Conservation (phyloP, 805 yeast genomes). For the Schizosaccharomyces osmophilus region DNA sequence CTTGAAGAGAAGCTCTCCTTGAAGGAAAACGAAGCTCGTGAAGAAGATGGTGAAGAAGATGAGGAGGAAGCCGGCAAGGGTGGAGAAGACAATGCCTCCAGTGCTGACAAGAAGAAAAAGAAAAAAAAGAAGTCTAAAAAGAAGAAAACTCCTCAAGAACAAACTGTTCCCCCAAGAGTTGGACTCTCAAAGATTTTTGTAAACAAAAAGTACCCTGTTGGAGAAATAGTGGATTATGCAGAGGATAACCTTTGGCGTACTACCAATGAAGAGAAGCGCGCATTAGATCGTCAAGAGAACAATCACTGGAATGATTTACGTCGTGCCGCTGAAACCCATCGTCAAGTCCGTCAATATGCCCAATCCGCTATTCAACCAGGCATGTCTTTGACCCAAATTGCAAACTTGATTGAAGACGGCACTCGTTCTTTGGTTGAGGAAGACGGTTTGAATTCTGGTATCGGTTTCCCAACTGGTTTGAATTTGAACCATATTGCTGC, state of each 20-base stretch:
- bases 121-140: constrained; percentile 23
- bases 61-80: background rate
- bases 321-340: constrained; percentile 87
- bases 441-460: constrained; percentile 40
- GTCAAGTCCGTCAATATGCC: constrained; percentile 67
- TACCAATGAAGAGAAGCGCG: constrained; percentile 68
- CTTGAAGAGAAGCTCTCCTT: background rate
- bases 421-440: constrained; percentile 51
- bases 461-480: constrained; percentile 96
- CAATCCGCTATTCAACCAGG: constrained; percentile 63
- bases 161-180: constrained; percentile 25
- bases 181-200: constrained; percentile 48
- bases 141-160: constrained; percentile 15
- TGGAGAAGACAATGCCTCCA: background rate
- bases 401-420: constrained; percentile 68
- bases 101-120: constrained; percentile 24
- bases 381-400: constrained; percentile 72
- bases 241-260: constrained; percentile 45
- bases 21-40: background rate
- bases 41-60: background rate
- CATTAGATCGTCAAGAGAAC: constrained; percentile 36
- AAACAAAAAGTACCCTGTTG: constrained; percentile 57
- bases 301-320: constrained; percentile 68
- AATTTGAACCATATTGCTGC: constrained; percentile 89
- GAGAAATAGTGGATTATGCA: constrained; percentile 62